Evolutionary conservation across 495 filamentous ascomycete species (phyloP), one percentile per base, ranked within the genome.

Genomic region (Hypoxylon lenormandii): DNA sequence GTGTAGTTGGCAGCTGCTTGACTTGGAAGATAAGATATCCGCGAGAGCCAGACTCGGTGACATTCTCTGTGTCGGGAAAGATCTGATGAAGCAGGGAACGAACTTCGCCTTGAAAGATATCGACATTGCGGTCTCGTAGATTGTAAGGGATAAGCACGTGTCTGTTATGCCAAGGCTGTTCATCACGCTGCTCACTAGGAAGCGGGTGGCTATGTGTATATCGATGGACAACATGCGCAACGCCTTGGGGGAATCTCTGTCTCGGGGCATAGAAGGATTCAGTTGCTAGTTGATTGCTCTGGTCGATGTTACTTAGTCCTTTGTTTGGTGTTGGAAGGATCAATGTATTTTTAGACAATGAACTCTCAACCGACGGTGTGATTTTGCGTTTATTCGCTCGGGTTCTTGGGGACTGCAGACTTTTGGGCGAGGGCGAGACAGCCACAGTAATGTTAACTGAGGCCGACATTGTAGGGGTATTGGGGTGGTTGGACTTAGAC

Each of bases 21-120:
- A 62, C 59, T 13, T 62, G 37, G n/a, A 62, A 62, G 37, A 40
- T 40, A 36, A 53, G 48, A 33, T 62, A 37, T 13, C 33, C 46
- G 13, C 56, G 56, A 46, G 16, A 50, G 23, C 56, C 33, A 26
- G 59, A 15, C 37, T 62, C 47, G 22, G 59, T 53, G 38, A 53
- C 48, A 47, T 62, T 62, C 16, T 18, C 45, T 5, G 59, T 62
- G 30, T 43, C 7, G 3, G 59, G 59, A 37, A 62, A 60, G 43
- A 62, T 30, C 19, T 62, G 18, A 12, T 46, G 22, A 53, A 53
- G 59, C 4, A 53, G 26, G 22, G 38, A 23, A 43, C 18, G 2
- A n/a, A 36, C 45, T 60, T 50, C 59, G 22, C 22, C 48, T 30
- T 28, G 5, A 48, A 28, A 13, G 15, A 62, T 53, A 28, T 46